Evolutionary conservation across 306 rosid genomes (phyloP), one percentile per base, ranked within the genome.

Genomic region (Vigna hirtella): DNA sequence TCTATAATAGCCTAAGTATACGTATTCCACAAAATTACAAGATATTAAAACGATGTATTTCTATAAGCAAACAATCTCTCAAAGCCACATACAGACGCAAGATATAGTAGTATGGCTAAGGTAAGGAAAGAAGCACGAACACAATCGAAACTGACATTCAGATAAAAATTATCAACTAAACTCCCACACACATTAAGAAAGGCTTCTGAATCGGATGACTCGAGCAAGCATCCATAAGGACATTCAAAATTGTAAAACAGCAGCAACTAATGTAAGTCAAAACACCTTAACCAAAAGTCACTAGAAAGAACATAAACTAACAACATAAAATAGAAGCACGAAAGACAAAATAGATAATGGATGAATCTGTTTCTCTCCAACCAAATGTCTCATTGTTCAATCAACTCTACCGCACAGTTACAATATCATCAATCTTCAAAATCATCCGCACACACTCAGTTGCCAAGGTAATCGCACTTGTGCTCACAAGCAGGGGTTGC

Each of bases 371-470:
- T 72, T 70, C 62, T 45, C 77, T 58, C 77, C 70, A 32, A 76
- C 77, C 70, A 32, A 71, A 62, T 26, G 51, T 11, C 13, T 43
- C 58, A 58, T 55, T 75, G 34, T 79, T 73, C 74, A 71, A 57
- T 58, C 81, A 63, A 71, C 79, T 50, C 88, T 87, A 94, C 88
- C 99, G 90, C 82, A 95, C 99, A 7, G 97, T 93, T 30, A 95
- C 99, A 79, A 95, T 95, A 78, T 95, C 99, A 83, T 95, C 99
- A 50, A 95, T 95, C 93, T 95, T 95, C 96, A 95, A 87, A 78
- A 95, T 93, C 99, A 95, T 95, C 89, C 99, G 87, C 78, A 95
- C 99, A 8, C 99, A 95, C 85, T 95, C 99, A 2, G 99, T 87
- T 0, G 99, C 99, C 32, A 95, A 89, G 58, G 94, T 81, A 86